Conservation (phyloP, 192 early-diverging fungal species). For the Jimgerdemannia flammicorona region DNA sequence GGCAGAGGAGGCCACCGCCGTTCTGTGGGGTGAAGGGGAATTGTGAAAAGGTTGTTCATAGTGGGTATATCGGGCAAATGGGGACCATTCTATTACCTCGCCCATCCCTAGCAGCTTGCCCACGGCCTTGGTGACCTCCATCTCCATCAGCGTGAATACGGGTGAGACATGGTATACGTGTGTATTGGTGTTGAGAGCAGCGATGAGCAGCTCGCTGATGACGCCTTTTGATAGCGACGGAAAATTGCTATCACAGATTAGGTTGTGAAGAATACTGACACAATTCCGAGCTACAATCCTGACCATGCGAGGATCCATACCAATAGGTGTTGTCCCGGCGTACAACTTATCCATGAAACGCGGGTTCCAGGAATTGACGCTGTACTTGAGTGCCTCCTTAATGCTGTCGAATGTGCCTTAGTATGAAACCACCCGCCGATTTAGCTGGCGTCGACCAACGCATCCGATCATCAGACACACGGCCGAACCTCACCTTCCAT, state of each 20-base stretch:
- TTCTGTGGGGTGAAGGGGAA: conserved; percentile 18
- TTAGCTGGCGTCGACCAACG: too few species aligned
- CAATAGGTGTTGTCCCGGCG: conserved; percentile 65
- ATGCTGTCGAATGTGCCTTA: conserved; percentile 26
- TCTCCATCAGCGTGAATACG: conserved; percentile 67
- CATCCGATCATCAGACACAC: too few species aligned
- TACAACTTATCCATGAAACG: conserved; percentile 84
- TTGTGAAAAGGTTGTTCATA: background rate
- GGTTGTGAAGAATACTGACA: too few species aligned
- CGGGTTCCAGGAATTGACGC: conserved; percentile 63
- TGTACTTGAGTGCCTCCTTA: conserved; percentile 42
- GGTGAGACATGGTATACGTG: conserved; percentile 79
- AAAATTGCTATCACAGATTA: too few species aligned
- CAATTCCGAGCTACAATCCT: too few species aligned
- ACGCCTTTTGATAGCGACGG: conserved; percentile 38
- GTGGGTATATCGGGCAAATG: background rate
- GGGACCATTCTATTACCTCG: conserved; percentile 24
- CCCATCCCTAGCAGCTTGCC: conserved; percentile 45
- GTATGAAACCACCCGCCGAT: too few species aligned
- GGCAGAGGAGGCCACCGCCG: conserved; percentile 62
- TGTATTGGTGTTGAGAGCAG: conserved; percentile 70
- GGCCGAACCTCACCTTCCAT: too few species aligned
- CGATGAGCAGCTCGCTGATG: conserved; percentile 62
- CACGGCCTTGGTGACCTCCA: conserved; percentile 43
- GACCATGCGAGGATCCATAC: too few species aligned